A percentile compares a stretch with the other conserved stretches of the same genome.
Evolutionary conservation across 768 basidiomycete species (phyloP).

Genomic region (Pisolithus marmoratus): DNA sequence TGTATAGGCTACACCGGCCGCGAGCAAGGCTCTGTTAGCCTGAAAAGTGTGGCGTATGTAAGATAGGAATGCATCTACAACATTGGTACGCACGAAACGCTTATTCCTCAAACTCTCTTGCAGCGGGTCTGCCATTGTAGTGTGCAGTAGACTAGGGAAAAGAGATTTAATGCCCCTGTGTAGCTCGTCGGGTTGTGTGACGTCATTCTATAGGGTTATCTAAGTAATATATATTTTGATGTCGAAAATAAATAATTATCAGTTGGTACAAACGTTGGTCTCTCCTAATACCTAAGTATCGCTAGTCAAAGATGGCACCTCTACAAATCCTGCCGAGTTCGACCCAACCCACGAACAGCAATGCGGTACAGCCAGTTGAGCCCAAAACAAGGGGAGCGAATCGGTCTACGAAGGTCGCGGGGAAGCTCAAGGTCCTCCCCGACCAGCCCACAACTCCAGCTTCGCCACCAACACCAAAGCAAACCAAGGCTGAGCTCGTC

Average conservation of each 20-base stretch:
- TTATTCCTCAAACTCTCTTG: too few relatives aligned
- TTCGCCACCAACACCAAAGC: constrained; percentile 19
- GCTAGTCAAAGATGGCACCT: constrained; percentile 16
- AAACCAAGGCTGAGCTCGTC: constrained; percentile 11
- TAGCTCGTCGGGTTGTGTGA: neutral
- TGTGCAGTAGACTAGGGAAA: too few relatives aligned
- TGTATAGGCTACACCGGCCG: too few relatives aligned
- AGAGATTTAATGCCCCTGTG: neutral
- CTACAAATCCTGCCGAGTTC: constrained; percentile 26
- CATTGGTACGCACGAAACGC: too few relatives aligned
- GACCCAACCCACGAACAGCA: constrained; percentile 3
- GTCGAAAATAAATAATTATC: neutral
- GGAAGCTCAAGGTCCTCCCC: constrained; percentile 84
- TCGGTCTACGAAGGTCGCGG: constrained; percentile 73
- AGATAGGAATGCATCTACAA: too few relatives aligned
- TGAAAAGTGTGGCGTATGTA: too few relatives aligned
- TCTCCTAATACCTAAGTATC: neutral
- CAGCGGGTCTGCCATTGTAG: too few relatives aligned
- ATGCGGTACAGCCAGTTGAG: constrained; percentile 24
- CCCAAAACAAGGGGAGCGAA: constrained; percentile 67
- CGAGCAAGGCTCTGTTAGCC: too few relatives aligned
- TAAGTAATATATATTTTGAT: neutral
- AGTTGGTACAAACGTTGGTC: neutral
- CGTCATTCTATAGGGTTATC: neutral
- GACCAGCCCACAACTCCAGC: constrained; percentile 64